Conservation (phyloP, 306 rosid genomes). For the Cercis canadensis region DNA sequence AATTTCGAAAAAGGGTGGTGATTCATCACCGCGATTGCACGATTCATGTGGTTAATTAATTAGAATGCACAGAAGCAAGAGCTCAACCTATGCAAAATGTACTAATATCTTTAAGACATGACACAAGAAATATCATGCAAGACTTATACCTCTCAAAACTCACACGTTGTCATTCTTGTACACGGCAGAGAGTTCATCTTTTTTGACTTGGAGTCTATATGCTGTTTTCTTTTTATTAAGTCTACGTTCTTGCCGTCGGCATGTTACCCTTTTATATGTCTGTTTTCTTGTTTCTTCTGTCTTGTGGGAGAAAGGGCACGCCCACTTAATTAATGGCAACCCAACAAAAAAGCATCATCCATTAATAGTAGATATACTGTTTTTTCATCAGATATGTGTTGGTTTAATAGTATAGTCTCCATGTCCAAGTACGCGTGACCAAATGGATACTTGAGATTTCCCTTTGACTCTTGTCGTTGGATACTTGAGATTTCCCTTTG, state of each 20-base stretch:
- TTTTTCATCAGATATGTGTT: neutral
- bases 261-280: conserved; percentile 2
- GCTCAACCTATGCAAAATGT: neutral
- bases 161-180: neutral
- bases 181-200: conserved; percentile 19
- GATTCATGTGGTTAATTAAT: neutral
- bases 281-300: conserved; percentile 20
- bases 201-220: conserved; percentile 40
- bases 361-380: conserved; percentile 2
- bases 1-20: neutral
- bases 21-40: neutral
- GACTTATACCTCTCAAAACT: conserved; percentile 5
- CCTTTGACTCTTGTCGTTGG: too few relatives aligned
- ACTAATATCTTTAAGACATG: conserved; percentile 17
- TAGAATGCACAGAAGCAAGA: neutral
- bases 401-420: neutral
- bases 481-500: neutral
- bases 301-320: too few relatives aligned
- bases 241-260: conserved; percentile 30
- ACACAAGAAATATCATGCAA: neutral
- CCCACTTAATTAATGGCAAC: conserved; percentile 12
- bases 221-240: conserved; percentile 28
- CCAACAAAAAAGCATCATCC: neutral
- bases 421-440: neutral
- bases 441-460: neutral